Evolutionary conservation across 202 grass and related monocot species (phyloP).

Genomic region (Panicum hallii): DNA sequence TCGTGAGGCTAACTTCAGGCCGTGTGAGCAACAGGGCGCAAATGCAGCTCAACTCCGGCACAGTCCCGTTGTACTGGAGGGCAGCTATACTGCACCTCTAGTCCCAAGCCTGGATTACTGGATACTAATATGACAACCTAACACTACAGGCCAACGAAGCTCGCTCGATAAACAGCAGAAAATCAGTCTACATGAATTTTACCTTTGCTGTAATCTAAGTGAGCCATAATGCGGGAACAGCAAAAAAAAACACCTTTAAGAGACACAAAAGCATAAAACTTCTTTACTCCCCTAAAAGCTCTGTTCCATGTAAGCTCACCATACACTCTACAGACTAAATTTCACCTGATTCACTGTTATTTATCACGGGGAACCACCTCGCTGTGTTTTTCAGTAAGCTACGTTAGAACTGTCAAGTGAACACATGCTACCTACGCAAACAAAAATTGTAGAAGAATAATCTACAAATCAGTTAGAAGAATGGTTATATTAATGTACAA

Average conservation of each 20-base stretch:
- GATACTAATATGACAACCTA: too few species aligned
- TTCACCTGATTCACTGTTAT: neutral
- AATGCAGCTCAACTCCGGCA: neutral
- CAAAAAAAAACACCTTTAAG: neutral
- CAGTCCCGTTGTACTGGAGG: too few species aligned
- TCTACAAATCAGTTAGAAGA: conserved; percentile 26
- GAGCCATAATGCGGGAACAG: neutral
- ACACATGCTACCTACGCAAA: conserved; percentile 23
- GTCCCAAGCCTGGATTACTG: neutral
- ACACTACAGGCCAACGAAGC: too few species aligned
- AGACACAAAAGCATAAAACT: neutral
- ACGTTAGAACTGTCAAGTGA: neutral
- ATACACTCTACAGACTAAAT: neutral
- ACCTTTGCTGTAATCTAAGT: neutral
- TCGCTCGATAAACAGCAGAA: neutral
- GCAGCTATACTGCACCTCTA: neutral
- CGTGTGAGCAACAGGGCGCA: neutral
- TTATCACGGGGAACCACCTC: neutral
- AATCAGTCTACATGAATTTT: neutral
- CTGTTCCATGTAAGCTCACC: neutral
- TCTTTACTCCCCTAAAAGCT: neutral
- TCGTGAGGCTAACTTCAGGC: neutral
- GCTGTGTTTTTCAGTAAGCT: neutral
- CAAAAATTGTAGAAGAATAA: conserved; percentile 13
- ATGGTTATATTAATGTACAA: conserved; percentile 51